Evolutionary conservation across 1,284 basidiomycete species (phyloP), one percentile per base, ranked within the genome.

Genomic region (Baeospora myosura): DNA sequence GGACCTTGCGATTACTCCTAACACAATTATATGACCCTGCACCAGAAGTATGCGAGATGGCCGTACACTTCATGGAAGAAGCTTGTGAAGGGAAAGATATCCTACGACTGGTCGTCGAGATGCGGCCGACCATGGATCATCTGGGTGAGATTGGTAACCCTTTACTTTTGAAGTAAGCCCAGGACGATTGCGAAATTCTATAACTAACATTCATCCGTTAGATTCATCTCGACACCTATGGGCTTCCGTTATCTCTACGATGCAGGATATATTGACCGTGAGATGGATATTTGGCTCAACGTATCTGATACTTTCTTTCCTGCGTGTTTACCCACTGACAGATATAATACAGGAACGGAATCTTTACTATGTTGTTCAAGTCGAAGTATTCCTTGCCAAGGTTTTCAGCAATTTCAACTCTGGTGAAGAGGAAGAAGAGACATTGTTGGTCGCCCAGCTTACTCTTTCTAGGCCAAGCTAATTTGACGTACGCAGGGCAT

Each of bases 11-110:
- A 8, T 74, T 98, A 3, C 78, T 98, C 18, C 71, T 98, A 18
- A 97, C 93, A 0, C 96, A 99, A 62, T 69, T 98, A 14, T 98
- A 98, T 60, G 96, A 99, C 57, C 86, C 91, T 2, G 77, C 85
- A 0, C 72, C 82, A 17, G 89, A 93, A 56, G 92, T 98, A 4
- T 88, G 90, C 52, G 84, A 92, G 62, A 72, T 88, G 46, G 93
- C 95, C 1, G 88, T 95, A 14, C 80, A 82, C 45, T 87, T 88
- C 52, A 70, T 98, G 4, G 88, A 95, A 58, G 88, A 91, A 52
- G 91, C 84, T 0, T 98, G 95, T 57, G 81, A 88, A 49, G 78
- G 84, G 14, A 79, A 82, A 47, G 82, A 85, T 30, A 78, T 89
- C 14, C 71, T 98, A 24, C 86, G 95, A 55, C 74, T 88, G 45